These are phyloP conservation scores for Argentina anserina DNA, from an alignment of 306 rosid genomes.

Conservation along the genomic window DNA sequence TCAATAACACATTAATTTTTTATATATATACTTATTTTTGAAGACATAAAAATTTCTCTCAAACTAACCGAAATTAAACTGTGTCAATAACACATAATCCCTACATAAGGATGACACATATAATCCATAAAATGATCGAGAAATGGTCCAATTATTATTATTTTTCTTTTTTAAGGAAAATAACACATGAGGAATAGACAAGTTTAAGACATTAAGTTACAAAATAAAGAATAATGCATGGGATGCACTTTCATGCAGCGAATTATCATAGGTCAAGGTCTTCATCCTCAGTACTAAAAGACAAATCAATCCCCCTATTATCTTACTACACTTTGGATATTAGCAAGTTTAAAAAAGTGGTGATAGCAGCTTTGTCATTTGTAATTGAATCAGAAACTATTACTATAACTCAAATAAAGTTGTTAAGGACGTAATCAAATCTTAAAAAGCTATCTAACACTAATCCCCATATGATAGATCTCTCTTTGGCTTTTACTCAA, in stretches of 20 bases:
- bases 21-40: too few relatives aligned
- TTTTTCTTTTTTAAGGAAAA: too few relatives aligned
- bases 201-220: background rate
- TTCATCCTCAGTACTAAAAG: background rate
- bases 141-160: too few relatives aligned
- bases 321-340: background rate
- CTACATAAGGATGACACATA: too few relatives aligned
- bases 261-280: background rate
- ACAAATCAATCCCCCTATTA: background rate
- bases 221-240: background rate
- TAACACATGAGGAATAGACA: background rate
- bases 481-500: background rate
- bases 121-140: too few relatives aligned
- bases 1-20: too few relatives aligned
- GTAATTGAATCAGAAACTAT: background rate
- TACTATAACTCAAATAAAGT: background rate
- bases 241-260: slow-evolving; percentile 11
- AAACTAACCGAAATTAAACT: too few relatives aligned
- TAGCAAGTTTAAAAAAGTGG: background rate
- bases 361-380: slow-evolving; percentile 10
- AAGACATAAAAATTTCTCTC: too few relatives aligned
- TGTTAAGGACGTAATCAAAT: slow-evolving; percentile 3
- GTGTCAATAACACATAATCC: too few relatives aligned
- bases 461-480: background rate
- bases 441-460: background rate